Conservation (phyloP, 2,329 filamentous ascomycete species). For the Hymenoscyphus albidus region DNA sequence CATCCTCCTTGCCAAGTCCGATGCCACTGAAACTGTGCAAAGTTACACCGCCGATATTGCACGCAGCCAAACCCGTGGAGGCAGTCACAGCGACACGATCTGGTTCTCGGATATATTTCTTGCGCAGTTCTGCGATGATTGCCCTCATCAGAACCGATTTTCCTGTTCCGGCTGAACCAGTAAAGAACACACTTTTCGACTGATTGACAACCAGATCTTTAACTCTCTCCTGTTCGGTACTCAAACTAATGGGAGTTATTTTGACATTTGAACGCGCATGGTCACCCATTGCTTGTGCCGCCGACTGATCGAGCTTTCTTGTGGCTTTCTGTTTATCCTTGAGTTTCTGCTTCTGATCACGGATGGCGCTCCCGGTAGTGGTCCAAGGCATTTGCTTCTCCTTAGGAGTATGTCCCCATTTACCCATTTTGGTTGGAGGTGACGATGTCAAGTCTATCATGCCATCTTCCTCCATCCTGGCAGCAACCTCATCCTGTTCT, state of each 20-base stretch:
- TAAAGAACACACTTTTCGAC: conserved; percentile 92
- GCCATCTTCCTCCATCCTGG: conserved; percentile 20
- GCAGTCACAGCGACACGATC: conserved; percentile 91
- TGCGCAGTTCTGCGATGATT: conserved; percentile 77
- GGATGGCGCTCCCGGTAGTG: conserved; percentile 67
- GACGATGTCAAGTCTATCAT: conserved; percentile 14
- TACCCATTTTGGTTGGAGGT: conserved; percentile 20
- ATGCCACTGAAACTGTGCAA: conserved; percentile 96
- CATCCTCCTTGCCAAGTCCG: conserved; percentile 87
- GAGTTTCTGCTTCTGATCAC: conserved; percentile 74
- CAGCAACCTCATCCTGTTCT: conserved; percentile 31
- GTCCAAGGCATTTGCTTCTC: conserved; percentile 59
- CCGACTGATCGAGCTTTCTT: conserved; percentile 39
- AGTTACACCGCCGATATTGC: conserved; percentile 93
- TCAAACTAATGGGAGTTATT: conserved; percentile 49
- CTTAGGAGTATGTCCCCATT: conserved; percentile 26
- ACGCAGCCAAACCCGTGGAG: conserved; percentile 91
- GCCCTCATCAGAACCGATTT: conserved; percentile 95
- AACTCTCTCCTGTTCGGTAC: conserved; percentile 81
- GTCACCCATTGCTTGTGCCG: conserved; percentile 42
- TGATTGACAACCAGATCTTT: conserved; percentile 76
- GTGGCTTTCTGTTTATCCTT: conserved; percentile 57
- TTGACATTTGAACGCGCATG: conserved; percentile 41
- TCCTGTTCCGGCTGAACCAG: conserved; percentile 90
- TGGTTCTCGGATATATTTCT: conserved; percentile 70